Base-by-base conservation (phyloP, 768 basidiomycete species). In the Pisolithus sp. region DNA sequence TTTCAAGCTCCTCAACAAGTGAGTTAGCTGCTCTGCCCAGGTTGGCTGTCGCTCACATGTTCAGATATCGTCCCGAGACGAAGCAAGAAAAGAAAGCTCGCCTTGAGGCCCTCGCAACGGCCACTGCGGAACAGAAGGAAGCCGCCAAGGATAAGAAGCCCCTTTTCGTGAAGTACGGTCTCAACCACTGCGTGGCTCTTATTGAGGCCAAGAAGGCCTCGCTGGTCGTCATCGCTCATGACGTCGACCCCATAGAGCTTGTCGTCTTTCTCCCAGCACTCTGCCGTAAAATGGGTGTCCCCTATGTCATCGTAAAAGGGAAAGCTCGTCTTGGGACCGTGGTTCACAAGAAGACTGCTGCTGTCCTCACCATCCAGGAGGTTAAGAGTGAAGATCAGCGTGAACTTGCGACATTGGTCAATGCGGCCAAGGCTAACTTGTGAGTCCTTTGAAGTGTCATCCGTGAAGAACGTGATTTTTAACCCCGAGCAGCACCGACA, bases 231-330 rank as follows among this genome's bases (percentile, higher is more conserved):
- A 95, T 98, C 59, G 93, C 89, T 36, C 92, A 97, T 69, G 94
- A 98, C 69, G 95, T 99, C 55, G 95, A 99, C 79, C 95, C 95
- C 39, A 96, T 98, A 58, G 95, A 99, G 76, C 87, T 99, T 63
- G 95, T 99, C 59, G 83, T 99, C 73, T 98, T 91, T 86, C 80
- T 98, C 54, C 95, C 95, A 51, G 93, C 95, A 50, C 85, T 97
- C 54, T 98, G 95, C 78, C 86, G 93, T 73, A 97, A 98, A 85
- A 97, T 97, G 94, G 94, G 94, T 70, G 89, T 97, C 31, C 94
- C 94, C 38, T 97, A 98, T 74, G 91, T 93, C 58, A 96, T 99
- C 59, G 93, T 95, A 62, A 97, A 97, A 78, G 88, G 89, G 75
- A 97, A 97, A 76, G 92, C 95, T 51, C 90, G 95, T 68, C 90